Evolutionary conservation across 345 rosid genomes (phyloP), one percentile per base, ranked within the genome.

Genomic region (Pelargonium nanum): DNA sequence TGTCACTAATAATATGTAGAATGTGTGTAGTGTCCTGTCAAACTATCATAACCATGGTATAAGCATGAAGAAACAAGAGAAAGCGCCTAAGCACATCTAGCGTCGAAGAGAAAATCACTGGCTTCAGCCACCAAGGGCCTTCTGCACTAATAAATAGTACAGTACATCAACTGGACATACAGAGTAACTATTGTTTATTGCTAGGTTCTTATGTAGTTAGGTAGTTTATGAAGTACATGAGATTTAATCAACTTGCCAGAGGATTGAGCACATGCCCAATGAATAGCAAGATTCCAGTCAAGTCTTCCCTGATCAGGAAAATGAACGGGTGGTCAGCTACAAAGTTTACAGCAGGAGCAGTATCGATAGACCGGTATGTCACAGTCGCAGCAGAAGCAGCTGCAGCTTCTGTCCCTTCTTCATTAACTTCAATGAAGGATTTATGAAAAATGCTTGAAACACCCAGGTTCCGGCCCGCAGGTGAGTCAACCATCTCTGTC

Each of bases 291-390:
- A 57, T 53, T 34, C 51, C 52, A 20, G 71, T 54, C 20, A n/a
- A 20, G 21, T 61, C 61, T 56, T 61, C 66, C 25, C 22, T 55
- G 22, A 68, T 61, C 56, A 68, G 45, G 57, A 54, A 61, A 48
- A 68, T 61, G 66, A 67, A 67, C 5, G 71, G 71, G 45, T 56
- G 60, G 30, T 68, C 57, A 19, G 61, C 71, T 16, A 67, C 65
- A 60, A 67, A 67, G 24, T 40, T 24, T 20, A 54, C 50, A 13
- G 20, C 21, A 1, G 64, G 54, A 19, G 51, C 6, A 12, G 2
- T 0, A 1, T 9, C 17, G 9, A 3, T 0, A 19, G 6, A 23
- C 10, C 1, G 0, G 0, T 6, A 0, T 0, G 16, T 2, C 0
- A 28, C 4, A 10, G 0, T 9, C 17, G 16, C 23, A 59, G 15